Conservation (phyloP, 495 filamentous ascomycete species). For the Beverwykella pulmonaria region DNA sequence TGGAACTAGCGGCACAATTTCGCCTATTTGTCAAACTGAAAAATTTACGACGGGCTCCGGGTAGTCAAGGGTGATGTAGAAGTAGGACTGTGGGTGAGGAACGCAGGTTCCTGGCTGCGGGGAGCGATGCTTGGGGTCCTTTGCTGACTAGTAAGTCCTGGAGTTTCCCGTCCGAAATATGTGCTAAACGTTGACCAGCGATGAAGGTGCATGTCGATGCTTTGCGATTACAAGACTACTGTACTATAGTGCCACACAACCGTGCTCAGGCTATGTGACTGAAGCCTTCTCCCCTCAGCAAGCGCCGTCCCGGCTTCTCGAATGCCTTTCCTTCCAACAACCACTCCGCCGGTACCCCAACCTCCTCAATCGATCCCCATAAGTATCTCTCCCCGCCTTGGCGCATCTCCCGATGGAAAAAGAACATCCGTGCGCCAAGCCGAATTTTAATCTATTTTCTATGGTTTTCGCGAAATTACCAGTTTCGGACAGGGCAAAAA, state of each 20-base stretch:
- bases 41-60: background rate
- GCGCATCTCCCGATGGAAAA: constrained; percentile 2
- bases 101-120: no score
- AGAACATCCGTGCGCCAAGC: constrained; percentile 21
- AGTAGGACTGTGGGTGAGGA: background rate
- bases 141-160: background rate
- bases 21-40: background rate
- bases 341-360: background rate
- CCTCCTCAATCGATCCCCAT: background rate
- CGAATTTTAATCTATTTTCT: constrained; percentile 22
- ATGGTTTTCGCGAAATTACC: background rate
- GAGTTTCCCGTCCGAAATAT: background rate
- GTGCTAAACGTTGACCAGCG: background rate
- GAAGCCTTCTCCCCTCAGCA: no score
- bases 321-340: no score
- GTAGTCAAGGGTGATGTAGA: background rate
- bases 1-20: constrained; percentile 1
- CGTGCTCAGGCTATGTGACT: no score
- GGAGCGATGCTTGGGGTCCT: constrained; percentile 1
- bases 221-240: no score
- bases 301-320: no score
- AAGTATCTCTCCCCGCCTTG: no score
- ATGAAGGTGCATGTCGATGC: constrained; percentile 3
- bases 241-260: no score
- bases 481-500: constrained; percentile 2